These are phyloP conservation scores for Thalia dealbata DNA, from an alignment of 176 grass and related monocot species.

Conservation along the genomic window DNA sequence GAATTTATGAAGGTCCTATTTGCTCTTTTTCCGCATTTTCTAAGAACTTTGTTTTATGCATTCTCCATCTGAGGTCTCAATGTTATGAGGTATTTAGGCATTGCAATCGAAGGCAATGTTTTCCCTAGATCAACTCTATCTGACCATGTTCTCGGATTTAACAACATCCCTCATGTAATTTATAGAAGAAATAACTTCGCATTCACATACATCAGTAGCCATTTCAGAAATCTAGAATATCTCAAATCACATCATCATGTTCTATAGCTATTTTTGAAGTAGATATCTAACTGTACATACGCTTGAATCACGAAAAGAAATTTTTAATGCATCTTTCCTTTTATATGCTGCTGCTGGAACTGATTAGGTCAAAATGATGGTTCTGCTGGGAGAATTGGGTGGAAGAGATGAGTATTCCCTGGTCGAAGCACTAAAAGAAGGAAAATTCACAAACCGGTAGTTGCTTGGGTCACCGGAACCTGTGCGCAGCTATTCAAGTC, in stretches of 20 bases:
- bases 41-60: neutral
- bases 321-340: neutral
- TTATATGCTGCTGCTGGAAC: conserved; percentile 20
- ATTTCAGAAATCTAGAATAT: neutral
- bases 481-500: conserved; percentile 92
- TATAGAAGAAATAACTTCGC: neutral
- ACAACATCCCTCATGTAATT: conserved; percentile 88
- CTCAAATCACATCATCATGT: neutral
- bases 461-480: conserved; percentile 98
- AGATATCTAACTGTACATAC: neutral
- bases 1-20: conserved; percentile 94
- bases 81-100: conserved; percentile 38
- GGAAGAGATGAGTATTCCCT: conserved; percentile 93
- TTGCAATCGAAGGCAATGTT: conserved; percentile 99
- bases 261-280: neutral
- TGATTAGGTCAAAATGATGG: conserved; percentile 93
- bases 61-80: neutral
- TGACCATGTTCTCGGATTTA: conserved; percentile 93
- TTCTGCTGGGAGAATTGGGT: conserved; percentile 96
- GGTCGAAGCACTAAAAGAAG: conserved; percentile 91
- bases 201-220: neutral
- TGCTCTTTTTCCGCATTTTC: neutral
- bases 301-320: neutral
- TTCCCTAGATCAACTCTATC: conserved; percentile 96
- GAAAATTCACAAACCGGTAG: conserved; percentile 91